A percentile compares a stretch with the other conserved stretches of the same genome.
Evolutionary conservation across 495 filamentous ascomycete genomes (phyloP).

Genomic region (Aspergillus incahuasiensis): DNA sequence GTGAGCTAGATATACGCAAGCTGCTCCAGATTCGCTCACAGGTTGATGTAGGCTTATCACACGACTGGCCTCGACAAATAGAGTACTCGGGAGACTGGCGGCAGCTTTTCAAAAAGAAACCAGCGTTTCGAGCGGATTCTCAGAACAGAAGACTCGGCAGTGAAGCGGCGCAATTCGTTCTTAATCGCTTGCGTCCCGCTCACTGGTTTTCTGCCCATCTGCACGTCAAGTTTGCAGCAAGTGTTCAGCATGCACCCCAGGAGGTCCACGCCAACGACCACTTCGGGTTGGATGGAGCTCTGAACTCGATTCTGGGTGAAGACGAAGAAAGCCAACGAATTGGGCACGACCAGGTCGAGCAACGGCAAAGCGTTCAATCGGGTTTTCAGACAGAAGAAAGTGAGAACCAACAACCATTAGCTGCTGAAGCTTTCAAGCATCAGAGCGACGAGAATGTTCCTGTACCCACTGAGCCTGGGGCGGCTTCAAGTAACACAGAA

Average conservation of each 20-base stretch:
- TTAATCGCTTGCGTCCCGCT: constrained; percentile 72
- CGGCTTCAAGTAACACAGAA: not conserved
- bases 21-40: constrained; percentile 77
- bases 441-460: not conserved
- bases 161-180: constrained; percentile 66
- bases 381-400: not conserved
- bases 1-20: constrained; percentile 88
- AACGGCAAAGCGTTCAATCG: not conserved
- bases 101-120: constrained; percentile 64
- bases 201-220: constrained; percentile 96
- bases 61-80: constrained; percentile 87
- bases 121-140: constrained; percentile 69
- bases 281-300: constrained; percentile 21
- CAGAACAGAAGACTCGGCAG: constrained; percentile 68
- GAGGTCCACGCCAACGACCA: not conserved
- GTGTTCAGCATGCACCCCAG: constrained; percentile 52
- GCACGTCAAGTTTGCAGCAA: constrained; percentile 78
- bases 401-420: not conserved
- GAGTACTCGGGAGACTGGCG: constrained; percentile 66
- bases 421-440: not conserved
- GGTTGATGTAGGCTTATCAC: constrained; percentile 84
- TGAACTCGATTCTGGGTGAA: constrained; percentile 6
- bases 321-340: not conserved
- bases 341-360: not conserved
- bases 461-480: not conserved